Evolutionary conservation across 148 eudicot genomes (phyloP).

Genomic region (Pharnaceum exiguum): DNA sequence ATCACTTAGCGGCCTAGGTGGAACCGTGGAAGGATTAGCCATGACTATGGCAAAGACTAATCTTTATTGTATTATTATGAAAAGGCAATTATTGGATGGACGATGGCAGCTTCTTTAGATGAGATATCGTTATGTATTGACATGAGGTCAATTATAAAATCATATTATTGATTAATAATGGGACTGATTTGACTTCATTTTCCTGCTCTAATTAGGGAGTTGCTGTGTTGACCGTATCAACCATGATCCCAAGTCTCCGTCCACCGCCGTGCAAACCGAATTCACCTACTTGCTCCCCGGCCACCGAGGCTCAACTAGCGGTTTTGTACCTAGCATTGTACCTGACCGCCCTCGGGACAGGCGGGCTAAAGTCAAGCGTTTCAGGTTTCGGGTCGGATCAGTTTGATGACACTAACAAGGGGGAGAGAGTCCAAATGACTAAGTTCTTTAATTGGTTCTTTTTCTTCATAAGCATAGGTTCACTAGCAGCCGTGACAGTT

Average conservation of each 20-base stretch:
- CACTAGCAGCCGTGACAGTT: conserved; percentile 43
- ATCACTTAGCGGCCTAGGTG: no score
- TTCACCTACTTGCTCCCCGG: conserved; percentile 11
- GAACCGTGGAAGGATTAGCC: no score
- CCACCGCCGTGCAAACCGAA: conserved; percentile 26
- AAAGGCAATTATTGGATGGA: not conserved
- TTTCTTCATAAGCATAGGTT: conserved; percentile 50
- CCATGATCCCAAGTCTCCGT: conserved; percentile 32
- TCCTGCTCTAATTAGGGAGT: conserved; percentile 24
- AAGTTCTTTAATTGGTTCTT: conserved; percentile 67
- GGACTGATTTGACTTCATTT: not conserved
- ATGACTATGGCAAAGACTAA: no score
- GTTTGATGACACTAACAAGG: conserved; percentile 48
- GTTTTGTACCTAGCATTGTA: conserved; percentile 49
- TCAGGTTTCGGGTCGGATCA: conserved; percentile 71
- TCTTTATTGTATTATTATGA: no score
- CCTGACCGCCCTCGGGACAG: conserved; percentile 65
- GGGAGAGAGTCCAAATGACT: conserved; percentile 36
- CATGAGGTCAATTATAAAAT: no score
- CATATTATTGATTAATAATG: no score
- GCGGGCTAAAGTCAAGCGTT: conserved; percentile 64
- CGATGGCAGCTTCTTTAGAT: not conserved
- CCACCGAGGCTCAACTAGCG: conserved; percentile 25
- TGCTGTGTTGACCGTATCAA: conserved; percentile 29
- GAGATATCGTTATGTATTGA: not conserved